Evolutionary conservation across 768 basidiomycete genomes (phyloP).

Genomic region (Amanita molliuscula): DNA sequence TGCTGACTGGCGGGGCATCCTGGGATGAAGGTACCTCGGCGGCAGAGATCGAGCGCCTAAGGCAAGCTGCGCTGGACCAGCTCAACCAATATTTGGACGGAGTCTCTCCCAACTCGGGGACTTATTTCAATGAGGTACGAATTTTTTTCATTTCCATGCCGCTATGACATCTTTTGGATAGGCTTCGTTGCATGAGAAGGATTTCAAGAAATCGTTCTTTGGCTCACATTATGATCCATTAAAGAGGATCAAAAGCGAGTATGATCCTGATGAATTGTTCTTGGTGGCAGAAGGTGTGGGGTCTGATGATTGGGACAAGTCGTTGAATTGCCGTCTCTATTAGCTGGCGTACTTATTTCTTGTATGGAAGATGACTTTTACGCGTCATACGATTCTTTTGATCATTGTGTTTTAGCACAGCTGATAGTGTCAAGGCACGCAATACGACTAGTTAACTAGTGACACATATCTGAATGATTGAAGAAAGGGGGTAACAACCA

Average conservation of each 20-base stretch:
- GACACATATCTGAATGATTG: too few relatives aligned
- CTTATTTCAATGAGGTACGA: neutral
- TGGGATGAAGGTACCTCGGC: neutral
- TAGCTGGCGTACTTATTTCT: slow-evolving; percentile 1
- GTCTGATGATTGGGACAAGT: slow-evolving; percentile 32
- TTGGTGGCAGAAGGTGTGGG: slow-evolving; percentile 37
- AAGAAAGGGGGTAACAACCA: too few relatives aligned
- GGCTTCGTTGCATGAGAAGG: slow-evolving; percentile 31
- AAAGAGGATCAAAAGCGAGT: slow-evolving; percentile 30
- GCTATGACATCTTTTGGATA: slow-evolving; percentile 8
- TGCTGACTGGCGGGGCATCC: neutral
- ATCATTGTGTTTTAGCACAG: too few relatives aligned
- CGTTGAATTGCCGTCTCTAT: slow-evolving; percentile 14
- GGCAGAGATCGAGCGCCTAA: neutral
- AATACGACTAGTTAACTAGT: too few relatives aligned
- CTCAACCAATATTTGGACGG: neutral
- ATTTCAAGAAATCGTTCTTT: slow-evolving; percentile 35
- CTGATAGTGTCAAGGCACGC: too few relatives aligned
- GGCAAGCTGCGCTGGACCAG: neutral
- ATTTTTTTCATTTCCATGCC: neutral
- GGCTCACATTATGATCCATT: slow-evolving; percentile 31
- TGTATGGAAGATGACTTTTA: too few relatives aligned
- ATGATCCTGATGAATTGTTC: slow-evolving; percentile 36
- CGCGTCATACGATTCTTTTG: too few relatives aligned
- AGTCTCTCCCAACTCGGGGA: slow-evolving; percentile 13